These are phyloP conservation scores for Suillus weaverae DNA, from an alignment of 768 basidiomycete species.

Conservation along the genomic window DNA sequence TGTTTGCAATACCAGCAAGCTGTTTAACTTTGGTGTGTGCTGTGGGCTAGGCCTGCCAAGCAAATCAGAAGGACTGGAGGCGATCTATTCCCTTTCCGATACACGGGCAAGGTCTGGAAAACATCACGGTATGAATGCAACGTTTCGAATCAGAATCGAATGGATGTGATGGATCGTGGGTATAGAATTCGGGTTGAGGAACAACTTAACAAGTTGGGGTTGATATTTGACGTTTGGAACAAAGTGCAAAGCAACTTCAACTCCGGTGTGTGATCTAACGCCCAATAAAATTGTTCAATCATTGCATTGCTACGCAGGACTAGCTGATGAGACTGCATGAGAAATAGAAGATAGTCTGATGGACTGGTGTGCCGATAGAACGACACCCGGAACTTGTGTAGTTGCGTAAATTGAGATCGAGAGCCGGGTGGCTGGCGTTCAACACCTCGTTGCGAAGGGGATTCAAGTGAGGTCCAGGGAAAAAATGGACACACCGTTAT, in stretches of 20 bases:
- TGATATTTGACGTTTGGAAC: background rate
- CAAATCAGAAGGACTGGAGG: background rate
- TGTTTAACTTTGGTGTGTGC: background rate
- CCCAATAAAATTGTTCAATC: background rate
- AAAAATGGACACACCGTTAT: background rate
- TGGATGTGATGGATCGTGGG: background rate
- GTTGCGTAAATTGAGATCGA: background rate
- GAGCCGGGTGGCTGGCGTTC: background rate
- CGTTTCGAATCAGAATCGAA: background rate
- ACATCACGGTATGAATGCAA: background rate
- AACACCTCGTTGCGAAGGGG: background rate
- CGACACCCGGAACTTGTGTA: background rate
- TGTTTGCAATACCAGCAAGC: background rate
- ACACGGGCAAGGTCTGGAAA: background rate
- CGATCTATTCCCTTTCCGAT: background rate
- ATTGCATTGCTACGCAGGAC: background rate
- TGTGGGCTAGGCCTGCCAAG: background rate
- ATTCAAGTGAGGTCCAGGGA: background rate
- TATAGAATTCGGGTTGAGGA: too few species aligned
- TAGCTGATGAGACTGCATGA: background rate
- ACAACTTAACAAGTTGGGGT: background rate
- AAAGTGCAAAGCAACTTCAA: background rate
- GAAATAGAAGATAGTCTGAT: background rate
- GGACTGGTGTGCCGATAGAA: background rate
- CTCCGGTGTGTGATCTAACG: background rate